Evolutionary conservation across 2,329 filamentous ascomycete genomes (phyloP), one percentile per base, ranked within the genome.

Genomic region (Blastomyces percursus): DNA sequence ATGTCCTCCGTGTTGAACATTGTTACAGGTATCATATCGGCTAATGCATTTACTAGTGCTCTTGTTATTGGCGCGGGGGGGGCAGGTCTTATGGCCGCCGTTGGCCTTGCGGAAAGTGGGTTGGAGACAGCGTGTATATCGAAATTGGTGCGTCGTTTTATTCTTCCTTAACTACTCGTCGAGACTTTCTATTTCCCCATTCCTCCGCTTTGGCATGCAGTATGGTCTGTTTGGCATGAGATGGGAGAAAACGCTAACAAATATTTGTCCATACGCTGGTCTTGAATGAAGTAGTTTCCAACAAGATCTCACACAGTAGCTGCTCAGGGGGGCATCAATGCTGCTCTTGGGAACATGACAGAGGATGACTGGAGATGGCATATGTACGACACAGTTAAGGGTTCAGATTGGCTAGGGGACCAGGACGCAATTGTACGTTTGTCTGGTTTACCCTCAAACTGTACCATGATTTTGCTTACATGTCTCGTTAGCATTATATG

Each of bases 331-430:
- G 82, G 82, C 6, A 84, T 83, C 70, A 77, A 77, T 63, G 75
- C 75, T 64, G 75, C 75, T 56, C 73, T 77, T 66, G 75, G 75
- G 71, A 77, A 77, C 81, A 96, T 96, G 92, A 91, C 96, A 83
- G 86, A 93, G 81, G 92, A 96, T 73, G 91, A 96, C 80, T 96
- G 92, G 92, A 87, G 91, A 82, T 96, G 92, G 92, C 92, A 96
- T 80, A 96, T 96, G 92, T 96, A 96, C 82, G 92, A 96, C 77
- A 96, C 92, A 52, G 92, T 96, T 75, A 96, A 96, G 83, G 92
- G 92, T 68, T 96, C 90, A 68, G 92, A 96, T 82, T 96, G 92
- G 92, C 85, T 96, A 60, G 92, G 92, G 77, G 92, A 96, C 78
- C 92, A 96, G 79, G 92, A 96, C 75, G 92, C 92, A 68, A 96